Base-by-base conservation (phyloP, 768 basidiomycete species). In the Collybia nuda region DNA sequence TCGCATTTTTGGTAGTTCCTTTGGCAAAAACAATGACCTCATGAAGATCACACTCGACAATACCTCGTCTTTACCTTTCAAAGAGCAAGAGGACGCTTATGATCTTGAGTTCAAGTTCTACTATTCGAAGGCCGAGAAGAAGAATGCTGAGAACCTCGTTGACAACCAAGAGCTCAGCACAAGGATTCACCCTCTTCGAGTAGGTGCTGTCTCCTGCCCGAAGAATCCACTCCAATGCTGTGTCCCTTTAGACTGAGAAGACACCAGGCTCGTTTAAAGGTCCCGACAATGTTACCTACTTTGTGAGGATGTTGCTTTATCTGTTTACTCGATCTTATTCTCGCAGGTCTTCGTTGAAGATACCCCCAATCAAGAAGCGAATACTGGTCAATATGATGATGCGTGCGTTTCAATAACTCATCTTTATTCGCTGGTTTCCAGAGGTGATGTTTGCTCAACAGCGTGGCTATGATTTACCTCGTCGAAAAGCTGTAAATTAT, bases 341-440 rank as follows among this genome's bases (percentile, higher is more conserved):
- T 44, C 14, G 1, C 41, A 53, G 52, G 47, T 53, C 19, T 53
- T 53, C n/a, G 52, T 53, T 18, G 52, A 53, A 35, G 52, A 53
- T 19, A 48, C 51, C 17, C 12, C 37, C 4, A 52, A 12, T 21
- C 51, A 52, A 22, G 26, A 46, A 39, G 32, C 46, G n/a, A 35
- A 23, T 5, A 38, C 52, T 6, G 47, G 52, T 43, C 47, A 53
- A 37, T 53, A 29, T 26, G 52, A 53, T 37, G 52, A 53, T 38
- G 52, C 47, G 52, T 53, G 17, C 12, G 47, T 53, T 23, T 7
- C 29, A 26, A 23, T 24, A 5, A 12, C 8, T 23, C 32, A 4
- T 18, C 24, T 15, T 12, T 2, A 35, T 17, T 28, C 21, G 9
- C 3, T n/a, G 15, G 8, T 38, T 37, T 22, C n/a, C 15, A n/a